Evolutionary conservation across 2,329 filamentous ascomycete species (phyloP), one percentile per base, ranked within the genome.

Genomic region (Colletotrichum somersetense): DNA sequence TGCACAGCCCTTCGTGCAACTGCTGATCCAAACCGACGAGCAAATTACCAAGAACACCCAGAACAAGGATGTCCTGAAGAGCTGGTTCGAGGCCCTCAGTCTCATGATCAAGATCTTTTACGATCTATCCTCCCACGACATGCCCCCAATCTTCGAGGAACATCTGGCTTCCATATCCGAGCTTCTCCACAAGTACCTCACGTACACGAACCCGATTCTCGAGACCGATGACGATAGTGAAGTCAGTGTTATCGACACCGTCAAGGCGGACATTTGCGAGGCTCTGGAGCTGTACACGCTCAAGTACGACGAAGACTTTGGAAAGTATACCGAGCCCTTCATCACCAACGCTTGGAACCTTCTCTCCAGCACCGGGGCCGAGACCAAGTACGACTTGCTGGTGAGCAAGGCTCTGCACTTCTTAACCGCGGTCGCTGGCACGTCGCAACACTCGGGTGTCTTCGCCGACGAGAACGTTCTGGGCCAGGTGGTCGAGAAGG

Each of bases 381-480:
- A 97, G 82, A 96, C 93, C 66, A 97, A 97, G 81, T 97, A 97
- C 82, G 96, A 99, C 79, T 92, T 94, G 69, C 87, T 99, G 55
- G 95, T 98, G 77, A 98, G 96, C 89, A 95, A 94, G 81, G 96
- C 96, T 0, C 85, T 99, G 74, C 94, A 97, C 78, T 99, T 99
- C 82, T 84, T 99, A 80, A 98, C 95, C 0, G 94, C 95, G 10
- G 92, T 98, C 42, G 93, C 94, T 16, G 90, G 91, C 62, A 93
- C 93, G 66, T 86, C 89, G 11, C 88, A 92, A 68, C 95, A 98
- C 80, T 93, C 95, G 2, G 87, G 90, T 73, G 91, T 92, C 72
- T 99, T 99, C 89, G 95, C 97, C 82, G 91, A 92, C 76, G 89
- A 95, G 77, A 88, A 89, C 5, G 92, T 94, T 3, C 85, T 98